phyloP scores from a whole-genome alignment of 192 early-diverging fungal species.

The Phycomyces blakesleeanus region DNA sequence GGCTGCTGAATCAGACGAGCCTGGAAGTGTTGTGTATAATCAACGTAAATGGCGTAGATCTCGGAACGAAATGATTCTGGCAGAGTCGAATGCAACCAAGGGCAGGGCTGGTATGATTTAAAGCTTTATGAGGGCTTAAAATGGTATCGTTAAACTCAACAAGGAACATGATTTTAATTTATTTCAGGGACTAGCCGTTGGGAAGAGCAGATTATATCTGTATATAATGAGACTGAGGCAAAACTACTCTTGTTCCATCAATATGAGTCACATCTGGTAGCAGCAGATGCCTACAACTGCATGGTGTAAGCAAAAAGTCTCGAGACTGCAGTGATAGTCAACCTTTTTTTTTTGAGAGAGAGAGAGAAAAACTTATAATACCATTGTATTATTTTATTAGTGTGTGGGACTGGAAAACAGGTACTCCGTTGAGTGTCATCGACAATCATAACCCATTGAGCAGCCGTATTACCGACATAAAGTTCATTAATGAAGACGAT shows the following conservation, averaged over 20 bases:
- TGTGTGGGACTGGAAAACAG: constrained; percentile 73
- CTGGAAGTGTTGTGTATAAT: constrained; percentile 72
- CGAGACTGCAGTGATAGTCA: too few relatives aligned
- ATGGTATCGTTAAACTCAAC: too few relatives aligned
- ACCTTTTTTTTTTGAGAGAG: constrained; percentile 2
- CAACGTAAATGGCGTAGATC: constrained; percentile 69
- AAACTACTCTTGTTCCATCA: constrained; percentile 70
- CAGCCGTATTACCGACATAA: constrained; percentile 70
- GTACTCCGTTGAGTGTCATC: constrained; percentile 57
- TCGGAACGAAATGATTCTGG: constrained; percentile 62
- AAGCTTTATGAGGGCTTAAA: background rate
- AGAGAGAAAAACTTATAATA: background rate
- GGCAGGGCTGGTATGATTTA: constrained; percentile 45
- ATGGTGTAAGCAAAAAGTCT: constrained; percentile 50
- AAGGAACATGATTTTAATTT: background rate
- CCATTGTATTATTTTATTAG: constrained; percentile 33
- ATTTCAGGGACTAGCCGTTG: constrained; percentile 52
- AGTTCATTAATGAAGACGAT: constrained; percentile 91
- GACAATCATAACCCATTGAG: constrained; percentile 64
- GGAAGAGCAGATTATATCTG: constrained; percentile 47
- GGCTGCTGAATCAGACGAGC: constrained; percentile 73
- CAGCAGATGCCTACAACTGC: constrained; percentile 66
- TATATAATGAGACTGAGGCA: constrained; percentile 51
- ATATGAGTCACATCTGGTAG: constrained; percentile 81
- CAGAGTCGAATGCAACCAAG: constrained; percentile 46